Base-by-base conservation (phyloP, 345 rosid species). In the Salix exigua region DNA sequence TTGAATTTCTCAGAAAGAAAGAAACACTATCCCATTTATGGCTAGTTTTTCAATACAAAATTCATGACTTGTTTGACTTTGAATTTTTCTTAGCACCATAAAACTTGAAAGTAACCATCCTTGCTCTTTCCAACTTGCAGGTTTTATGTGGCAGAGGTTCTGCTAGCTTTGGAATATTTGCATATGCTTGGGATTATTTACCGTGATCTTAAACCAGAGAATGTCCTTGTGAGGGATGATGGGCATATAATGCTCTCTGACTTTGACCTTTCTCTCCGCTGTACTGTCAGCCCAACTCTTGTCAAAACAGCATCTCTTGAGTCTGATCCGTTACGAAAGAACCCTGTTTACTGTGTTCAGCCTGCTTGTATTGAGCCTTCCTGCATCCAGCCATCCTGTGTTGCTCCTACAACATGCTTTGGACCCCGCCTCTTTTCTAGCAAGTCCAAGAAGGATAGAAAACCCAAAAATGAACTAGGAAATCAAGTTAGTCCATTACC, bases 131-230 rank as follows among this genome's bases (percentile, higher is more conserved):
- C 63, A 7, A 30, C 33, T 35, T 48, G 66, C 87, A 93, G 98
- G 75, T 93, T 93, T 73, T 93, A 93, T 21, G 93, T 88, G 26
- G 94, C 98, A 4, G 98, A 93, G 85, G 93, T 91, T 63, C 92
- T 93, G 74, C 90, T 93, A 12, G 90, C 98, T 51, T 64, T 93
- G 87, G 98, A 93, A 84, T 93, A 93, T 74, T 82, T 93, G 75
- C 98, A 93, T 81, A 90, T 91, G 97, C 93, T 93, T 55, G 98
- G 98, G 71, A 89, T 93, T 73, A 88, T 93, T 51, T 91, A 91
- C 85, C 82, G 97, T 71, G 98, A 91, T 79, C 91, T 90, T 25
- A 91, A 91, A 81, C 97, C 98, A 1, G 98, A 93, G 82, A 93
- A 91, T 73, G 95, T 91, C 35, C 79, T 91, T 63, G 90, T 91